Percentiles rank a stretch among this genome's conserved stretches.
phyloP scores from a whole-genome alignment of 305 asterid species.

The Solanum chacoense region DNA sequence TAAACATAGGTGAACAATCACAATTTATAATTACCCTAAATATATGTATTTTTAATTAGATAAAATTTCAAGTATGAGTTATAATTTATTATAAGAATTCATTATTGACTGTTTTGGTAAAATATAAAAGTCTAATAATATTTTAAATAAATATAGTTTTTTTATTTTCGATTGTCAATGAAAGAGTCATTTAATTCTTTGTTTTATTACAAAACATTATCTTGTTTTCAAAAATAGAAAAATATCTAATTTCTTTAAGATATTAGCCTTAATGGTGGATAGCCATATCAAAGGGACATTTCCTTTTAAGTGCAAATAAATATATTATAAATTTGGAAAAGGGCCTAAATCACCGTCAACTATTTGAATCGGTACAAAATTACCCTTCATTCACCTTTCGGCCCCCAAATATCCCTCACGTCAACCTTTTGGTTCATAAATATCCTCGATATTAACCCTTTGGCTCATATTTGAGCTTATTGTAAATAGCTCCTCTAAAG shows the following conservation, averaged over 20 bases:
- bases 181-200: not conserved
- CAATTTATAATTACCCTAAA: too few relatives aligned
- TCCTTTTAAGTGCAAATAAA: not conserved
- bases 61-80: too few relatives aligned
- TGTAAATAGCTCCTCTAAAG: too few relatives aligned
- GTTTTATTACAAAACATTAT: too few relatives aligned
- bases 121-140: not conserved
- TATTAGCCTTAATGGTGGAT: not conserved
- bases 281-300: not conserved
- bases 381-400: not conserved
- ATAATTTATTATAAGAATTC: too few relatives aligned
- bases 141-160: not conserved
- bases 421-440: not conserved
- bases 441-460: not conserved
- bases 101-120: not conserved
- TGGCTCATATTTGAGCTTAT: not conserved
- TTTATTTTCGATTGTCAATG: not conserved
- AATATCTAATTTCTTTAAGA: not conserved
- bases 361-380: not conserved
- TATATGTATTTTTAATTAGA: too few relatives aligned
- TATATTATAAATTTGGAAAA: too few relatives aligned
- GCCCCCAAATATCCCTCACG: not conserved
- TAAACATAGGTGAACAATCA: too few relatives aligned
- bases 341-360: not conserved
- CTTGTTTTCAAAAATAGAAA: too few relatives aligned